Evolutionary conservation across 305 asterid genomes (phyloP), one percentile per base, ranked within the genome.

Genomic region (Nicotiana rustica): DNA sequence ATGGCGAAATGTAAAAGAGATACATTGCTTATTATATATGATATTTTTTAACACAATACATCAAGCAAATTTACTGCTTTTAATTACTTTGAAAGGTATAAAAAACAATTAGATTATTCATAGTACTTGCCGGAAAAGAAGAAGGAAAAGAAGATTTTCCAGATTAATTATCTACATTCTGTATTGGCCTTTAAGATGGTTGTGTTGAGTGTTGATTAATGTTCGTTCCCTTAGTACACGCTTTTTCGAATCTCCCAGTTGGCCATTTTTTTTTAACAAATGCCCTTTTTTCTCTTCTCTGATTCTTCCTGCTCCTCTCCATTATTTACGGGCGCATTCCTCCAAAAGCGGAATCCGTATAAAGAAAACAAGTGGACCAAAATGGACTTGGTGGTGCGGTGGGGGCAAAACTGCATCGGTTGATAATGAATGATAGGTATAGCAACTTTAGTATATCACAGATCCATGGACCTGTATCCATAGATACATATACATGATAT

Each of bases 1-100:
- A 49, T 25, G 62, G 47, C 10, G 79, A 75, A 14, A 25, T 75
- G 17, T 52, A 29, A 75, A 0, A 49, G 47, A 25, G 79, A 75
- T 75, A 21, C 79, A 25, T 52, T 15, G 78, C 65, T 75, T 18
- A 29, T 4, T 73, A 49, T 14, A 15, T 75, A 75, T 41, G 49
- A 52, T 18, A 4, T 25, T 61, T 25, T 49, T 6, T 0, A 49
- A 73, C 8, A 0, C 25, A 1, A 25, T 49, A 49, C 25, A 25
- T 49, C 1, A 4, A 25, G 38, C 21, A 73, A 73, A 73, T 2
- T 2, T 41, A 41, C 49, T 41, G 49, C 49, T 41, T 41, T 41
- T 41, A 41, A 41, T 41, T 41, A 8, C 49, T 41, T 41, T 41
- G 49, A 41, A 41, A 41, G 49, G 8, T 41, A 41, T 6, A 41